Base-by-base conservation (phyloP, 805 yeast genomes). In the Helenozyma rhizophorensis region DNA sequence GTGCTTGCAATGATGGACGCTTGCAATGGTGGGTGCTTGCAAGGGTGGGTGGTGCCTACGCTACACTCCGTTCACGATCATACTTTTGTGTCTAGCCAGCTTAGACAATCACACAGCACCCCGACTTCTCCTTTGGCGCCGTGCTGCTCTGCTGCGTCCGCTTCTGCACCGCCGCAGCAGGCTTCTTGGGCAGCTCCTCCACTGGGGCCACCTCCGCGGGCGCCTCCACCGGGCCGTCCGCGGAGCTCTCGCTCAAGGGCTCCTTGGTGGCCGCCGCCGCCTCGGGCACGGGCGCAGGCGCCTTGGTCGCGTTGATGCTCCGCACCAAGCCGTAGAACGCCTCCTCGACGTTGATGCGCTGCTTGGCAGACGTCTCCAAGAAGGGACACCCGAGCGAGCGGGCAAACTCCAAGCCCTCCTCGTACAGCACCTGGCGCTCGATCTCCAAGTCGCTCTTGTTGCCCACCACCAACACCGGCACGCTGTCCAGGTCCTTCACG, bases 291-390 rank as follows among this genome's bases (percentile, higher is more conserved):
- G 23, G n/a, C 11, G 32, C 33, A 8, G 33, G 26, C 12, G 37
- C 37, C 17, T 33, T 37, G 22, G 36, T 36, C 13, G 34, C 23
- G 42, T 60, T 71, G 33, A 80, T 76, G 27, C 68, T 65, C 45
- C 87, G 70, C 11, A 81, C 84, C 43, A 83, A 56, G 23, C 77
- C 80, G 51, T 72, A 79, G 57, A 86, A 86, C 3, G 89, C 83
- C 49, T 81, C 87, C 53, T 86, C 94, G 27, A 93, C 97, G 50
- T 93, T 89, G 45, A 82, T 73, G 39, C 95, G 80, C 50, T 83
- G 85, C 59, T 93, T 93, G 15, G 97, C 97, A 25, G 90, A 79
- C 2, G 97, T 86, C 62, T 93, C 98, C 47, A 89, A 72, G 56
- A 89, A 93, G 41, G 82, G 78, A 46, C 83, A 74, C 40, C 72